Base-by-base conservation (phyloP, 2,329 filamentous ascomycete genomes). In the Chaetothyriales sp. region DNA sequence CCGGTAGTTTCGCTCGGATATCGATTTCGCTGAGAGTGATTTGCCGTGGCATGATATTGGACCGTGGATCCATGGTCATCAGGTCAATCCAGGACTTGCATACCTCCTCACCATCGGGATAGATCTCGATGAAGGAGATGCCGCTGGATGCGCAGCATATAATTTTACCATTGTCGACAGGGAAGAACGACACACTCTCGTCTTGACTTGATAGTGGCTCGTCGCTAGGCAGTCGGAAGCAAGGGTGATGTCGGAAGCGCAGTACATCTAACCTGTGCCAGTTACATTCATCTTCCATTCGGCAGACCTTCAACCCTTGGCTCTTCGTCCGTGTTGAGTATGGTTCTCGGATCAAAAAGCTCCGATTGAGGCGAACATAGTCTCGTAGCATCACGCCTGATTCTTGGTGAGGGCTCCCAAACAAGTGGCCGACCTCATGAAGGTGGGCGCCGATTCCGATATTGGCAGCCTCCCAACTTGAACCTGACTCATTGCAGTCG, bases 401-500 rank as follows among this genome's bases (percentile, higher is more conserved):
- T 63, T 92, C 87, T 64, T 94, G 88, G 64, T 94, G 86, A 8
- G 88, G 87, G 59, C 87, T 94, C 48, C 90, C 90, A 59, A 97
- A 85, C 19, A 95, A 69, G 69, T 94, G 90, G 2, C 90, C 90
- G 0, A 85, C 85, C 68, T 95, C 89, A 66, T 94, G 90, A 47
- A 97, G 69, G 67, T 97, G 90, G 8, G 88, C 89, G 6, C 90
- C 90, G 58, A 97, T 94, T 28, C 89, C 89, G 55, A 95, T 85
- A 61, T 90, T 94, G 22, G 87, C 89, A n/a, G 89, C 82, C 66
- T 97, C 90, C 90, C 90, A 97, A 46, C 82, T 92, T 64, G 86
- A 94, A 20, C 89, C 89, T 5, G 83, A 83, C 59, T 95, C 86
- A 60, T 85, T 85, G 66, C 82, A 87, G 65, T 94, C 87, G 62